Conservation (phyloP, 2,329 filamentous ascomycete species). For the Aspergillus ibericus region DNA sequence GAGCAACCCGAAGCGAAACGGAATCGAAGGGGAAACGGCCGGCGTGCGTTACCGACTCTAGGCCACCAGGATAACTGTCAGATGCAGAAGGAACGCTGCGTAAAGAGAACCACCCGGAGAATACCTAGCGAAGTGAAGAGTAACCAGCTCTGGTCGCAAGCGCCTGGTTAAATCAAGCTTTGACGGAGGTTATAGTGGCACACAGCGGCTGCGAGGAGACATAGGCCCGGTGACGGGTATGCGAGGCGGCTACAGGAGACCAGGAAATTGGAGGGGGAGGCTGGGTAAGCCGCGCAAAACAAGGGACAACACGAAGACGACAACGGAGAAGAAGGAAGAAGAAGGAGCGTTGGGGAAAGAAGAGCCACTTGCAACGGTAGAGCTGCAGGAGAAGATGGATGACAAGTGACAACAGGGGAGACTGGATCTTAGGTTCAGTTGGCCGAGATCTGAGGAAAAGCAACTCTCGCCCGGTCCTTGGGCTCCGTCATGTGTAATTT, state of each 20-base stretch:
- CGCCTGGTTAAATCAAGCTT: conserved; percentile 8
- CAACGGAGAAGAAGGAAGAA: background rate
- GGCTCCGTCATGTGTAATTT: conserved; percentile 13
- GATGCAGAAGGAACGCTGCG: conserved; percentile 2
- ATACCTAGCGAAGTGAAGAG: conserved; percentile 3
- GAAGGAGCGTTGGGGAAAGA: background rate
- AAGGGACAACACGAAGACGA: background rate
- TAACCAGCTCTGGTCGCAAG: conserved; percentile 12
- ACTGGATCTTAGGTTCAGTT: conserved; percentile 13
- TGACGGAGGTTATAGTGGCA: conserved; percentile 12
- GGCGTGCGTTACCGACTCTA: background rate
- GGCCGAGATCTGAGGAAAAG: conserved; percentile 17
- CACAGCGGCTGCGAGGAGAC: conserved; percentile 13
- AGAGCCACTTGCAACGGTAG: background rate
- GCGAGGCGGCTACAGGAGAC: conserved; percentile 18
- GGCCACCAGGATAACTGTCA: background rate
- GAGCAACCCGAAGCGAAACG: background rate
- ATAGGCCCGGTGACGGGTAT: conserved; percentile 15
- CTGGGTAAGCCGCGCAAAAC: conserved; percentile 3
- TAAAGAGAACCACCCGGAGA: background rate
- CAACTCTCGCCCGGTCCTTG: conserved; percentile 3
- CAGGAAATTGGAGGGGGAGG: conserved; percentile 1
- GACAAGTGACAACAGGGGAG: conserved; percentile 17
- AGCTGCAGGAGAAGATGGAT: conserved; percentile 6
- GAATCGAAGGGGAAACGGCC: background rate